Evolutionary conservation across 495 filamentous ascomycete species (phyloP).

Genomic region (Pyrenula aspistea): DNA sequence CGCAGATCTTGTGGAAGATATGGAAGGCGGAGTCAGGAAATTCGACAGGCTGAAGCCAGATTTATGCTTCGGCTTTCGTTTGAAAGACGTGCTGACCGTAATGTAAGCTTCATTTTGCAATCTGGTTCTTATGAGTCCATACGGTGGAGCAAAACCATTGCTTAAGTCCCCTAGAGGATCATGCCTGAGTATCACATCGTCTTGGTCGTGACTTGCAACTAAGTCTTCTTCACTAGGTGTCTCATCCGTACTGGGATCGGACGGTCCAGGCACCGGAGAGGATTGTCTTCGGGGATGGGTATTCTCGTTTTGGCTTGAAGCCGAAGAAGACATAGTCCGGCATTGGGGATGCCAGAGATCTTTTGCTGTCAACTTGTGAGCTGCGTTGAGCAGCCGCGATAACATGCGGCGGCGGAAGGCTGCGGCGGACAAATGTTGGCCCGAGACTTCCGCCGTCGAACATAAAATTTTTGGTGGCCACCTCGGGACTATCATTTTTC

Average conservation of each 20-base stretch:
- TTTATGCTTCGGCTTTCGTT: conserved; percentile 63
- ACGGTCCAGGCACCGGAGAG: not conserved
- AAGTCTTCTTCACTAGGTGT: conserved; percentile 30
- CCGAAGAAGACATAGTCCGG: not conserved
- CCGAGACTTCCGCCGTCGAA: too few relatives aligned
- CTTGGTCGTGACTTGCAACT: conserved; percentile 21
- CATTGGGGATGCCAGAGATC: too few relatives aligned
- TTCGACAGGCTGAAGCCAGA: conserved; percentile 42
- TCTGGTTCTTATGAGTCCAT: not conserved
- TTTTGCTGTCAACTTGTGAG: too few relatives aligned
- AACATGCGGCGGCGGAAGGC: too few relatives aligned
- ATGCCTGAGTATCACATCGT: not conserved
- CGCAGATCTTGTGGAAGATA: not conserved
- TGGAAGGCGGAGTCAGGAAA: conserved; percentile 29
- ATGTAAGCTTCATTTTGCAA: conserved; percentile 6
- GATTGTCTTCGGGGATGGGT: not conserved
- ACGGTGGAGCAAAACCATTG: not conserved
- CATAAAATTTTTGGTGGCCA: too few relatives aligned
- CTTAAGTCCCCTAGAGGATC: not conserved
- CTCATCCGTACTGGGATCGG: not conserved
- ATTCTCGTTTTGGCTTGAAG: not conserved
- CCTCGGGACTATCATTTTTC: too few relatives aligned
- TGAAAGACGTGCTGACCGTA: conserved; percentile 57
- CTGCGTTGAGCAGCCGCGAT: too few relatives aligned
- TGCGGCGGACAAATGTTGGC: too few relatives aligned